These are phyloP conservation scores for Acanthamoeba divionensis DNA, from an alignment of 208 protist genomes.

Conservation along the genomic window DNA sequence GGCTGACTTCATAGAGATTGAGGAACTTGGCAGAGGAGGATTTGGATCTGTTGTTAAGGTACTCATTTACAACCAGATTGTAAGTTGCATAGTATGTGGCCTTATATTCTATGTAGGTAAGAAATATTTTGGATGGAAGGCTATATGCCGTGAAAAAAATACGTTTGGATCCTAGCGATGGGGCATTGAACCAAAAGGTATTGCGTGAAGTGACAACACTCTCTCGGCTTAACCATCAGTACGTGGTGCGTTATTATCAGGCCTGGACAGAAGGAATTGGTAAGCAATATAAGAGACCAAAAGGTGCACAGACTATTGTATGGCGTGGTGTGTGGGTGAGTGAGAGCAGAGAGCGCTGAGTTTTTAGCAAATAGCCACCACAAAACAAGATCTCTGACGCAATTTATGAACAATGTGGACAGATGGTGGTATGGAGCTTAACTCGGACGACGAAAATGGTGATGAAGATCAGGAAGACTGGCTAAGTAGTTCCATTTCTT, in stretches of 20 bases:
- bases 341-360: too few relatives aligned
- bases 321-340: too few relatives aligned
- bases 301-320: too few relatives aligned
- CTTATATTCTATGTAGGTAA: conserved; percentile 47
- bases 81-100: neutral
- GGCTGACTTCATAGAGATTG: conserved; percentile 72
- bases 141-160: conserved; percentile 78
- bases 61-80: neutral
- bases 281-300: too few relatives aligned
- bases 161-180: conserved; percentile 31
- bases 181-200: conserved; percentile 32
- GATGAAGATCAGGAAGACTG: conserved; percentile 27
- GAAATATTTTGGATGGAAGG: conserved; percentile 71
- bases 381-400: too few relatives aligned
- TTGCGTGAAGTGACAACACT: conserved; percentile 64
- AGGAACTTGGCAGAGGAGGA: conserved; percentile 60
- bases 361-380: too few relatives aligned
- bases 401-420: too few relatives aligned
- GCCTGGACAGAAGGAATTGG: conserved; percentile 69
- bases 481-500: neutral
- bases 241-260: conserved; percentile 76
- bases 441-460: neutral
- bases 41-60: conserved; percentile 65
- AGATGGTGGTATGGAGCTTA: too few relatives aligned
- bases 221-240: conserved; percentile 69